Percentiles rank a stretch among this genome's conserved stretches.
Conservation (phyloP, 306 rosid genomes). For the Gastrolobium villosum region DNA sequence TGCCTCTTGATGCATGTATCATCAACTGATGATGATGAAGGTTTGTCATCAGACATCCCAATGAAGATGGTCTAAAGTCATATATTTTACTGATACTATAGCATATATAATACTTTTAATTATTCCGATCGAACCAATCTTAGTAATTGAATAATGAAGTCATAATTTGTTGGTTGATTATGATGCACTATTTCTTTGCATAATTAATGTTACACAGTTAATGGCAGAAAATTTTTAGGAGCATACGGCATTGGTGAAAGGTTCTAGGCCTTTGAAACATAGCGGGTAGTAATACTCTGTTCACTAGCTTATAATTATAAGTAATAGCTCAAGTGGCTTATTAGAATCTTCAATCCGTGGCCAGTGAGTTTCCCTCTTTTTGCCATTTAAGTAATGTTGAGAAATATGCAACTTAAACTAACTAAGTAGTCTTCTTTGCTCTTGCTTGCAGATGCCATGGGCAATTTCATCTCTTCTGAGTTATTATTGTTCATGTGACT, state of each 20-base stretch:
- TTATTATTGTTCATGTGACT: no score
- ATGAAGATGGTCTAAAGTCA: background rate
- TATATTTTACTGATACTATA: background rate
- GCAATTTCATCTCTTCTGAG: background rate
- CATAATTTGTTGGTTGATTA: no score
- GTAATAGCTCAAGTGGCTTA: background rate
- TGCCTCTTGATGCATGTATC: background rate
- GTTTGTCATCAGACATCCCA: background rate
- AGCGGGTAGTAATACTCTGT: background rate
- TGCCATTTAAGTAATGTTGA: background rate
- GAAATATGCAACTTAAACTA: background rate
- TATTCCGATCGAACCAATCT: no score
- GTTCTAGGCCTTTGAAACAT: background rate
- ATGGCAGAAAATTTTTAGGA: slow-evolving; percentile 8
- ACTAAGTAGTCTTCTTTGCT: slow-evolving; percentile 1
- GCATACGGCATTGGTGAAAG: background rate
- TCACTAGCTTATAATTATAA: background rate
- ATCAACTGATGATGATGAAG: background rate
- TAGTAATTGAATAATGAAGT: no score
- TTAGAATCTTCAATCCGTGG: background rate
- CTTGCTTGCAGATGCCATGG: background rate
- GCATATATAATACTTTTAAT: background rate
- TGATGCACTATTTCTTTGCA: background rate
- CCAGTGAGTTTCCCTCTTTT: background rate
- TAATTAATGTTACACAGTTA: slow-evolving; percentile 1